Base-by-base conservation (phyloP, 257 asterid genomes). In the Osmanthus fragrans region DNA sequence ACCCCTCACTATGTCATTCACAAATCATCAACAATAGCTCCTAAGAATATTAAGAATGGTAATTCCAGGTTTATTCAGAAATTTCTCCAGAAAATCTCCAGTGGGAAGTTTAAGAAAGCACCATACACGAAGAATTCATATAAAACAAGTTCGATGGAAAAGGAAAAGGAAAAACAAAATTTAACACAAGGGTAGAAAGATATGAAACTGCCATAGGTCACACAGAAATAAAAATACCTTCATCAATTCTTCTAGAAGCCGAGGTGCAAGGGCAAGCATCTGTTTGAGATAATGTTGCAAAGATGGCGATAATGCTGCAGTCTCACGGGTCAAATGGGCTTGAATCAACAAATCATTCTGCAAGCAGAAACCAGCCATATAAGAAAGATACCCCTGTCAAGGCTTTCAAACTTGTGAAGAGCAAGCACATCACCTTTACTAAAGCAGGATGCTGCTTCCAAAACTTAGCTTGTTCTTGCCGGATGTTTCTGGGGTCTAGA, bases 391-490 rank as follows among this genome's bases (percentile, higher is more conserved):
- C 70, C 36, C 32, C 40, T 67, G 73, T 27, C 16, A 45, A 74
- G 36, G 81, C 69, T 74, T 80, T 73, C 72, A 67, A 78, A 80
- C 77, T 71, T 54, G 45, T 67, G 80, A 45, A 80, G 70, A 82
- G 60, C 73, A 77, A 10, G 73, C 70, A 79, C 36, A 16, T 80
- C 75, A 93, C 99, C 99, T 92, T 96, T 33, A 93, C 99, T 87
- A 92, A 84, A 71, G 98, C 98, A 74, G 99, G 99, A 84, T 93
- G 97, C 85, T 93, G 98, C 88, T 92, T 96, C 92, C 92, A 90
- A 86, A 96, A 96, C 89, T 93, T 96, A 27, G 97, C 95, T 83
- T 96, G 99, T 80, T 96, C 99, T 85, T 96, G 99, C 77, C 81
- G 73, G 80, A 93, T 93, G 81, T 96, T 96, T 86, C 97, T 92